Evolutionary conservation across 371 early-diverging fungal species (phyloP).

Genomic region (Mycotypha africana): DNA sequence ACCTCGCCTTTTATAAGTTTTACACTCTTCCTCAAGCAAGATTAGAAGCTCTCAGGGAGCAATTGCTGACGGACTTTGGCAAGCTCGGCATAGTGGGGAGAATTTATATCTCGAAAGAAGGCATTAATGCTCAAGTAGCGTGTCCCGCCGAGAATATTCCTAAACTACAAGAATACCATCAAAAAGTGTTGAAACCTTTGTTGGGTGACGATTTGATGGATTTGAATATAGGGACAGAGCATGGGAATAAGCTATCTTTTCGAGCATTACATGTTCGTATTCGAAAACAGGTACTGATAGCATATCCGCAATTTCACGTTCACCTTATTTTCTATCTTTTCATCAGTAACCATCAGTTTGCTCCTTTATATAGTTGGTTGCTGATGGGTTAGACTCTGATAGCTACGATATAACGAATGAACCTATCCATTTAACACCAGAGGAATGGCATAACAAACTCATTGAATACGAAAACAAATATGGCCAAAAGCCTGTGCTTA

Average conservation of each 20-base stretch:
- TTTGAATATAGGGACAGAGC: slow-evolving; percentile 69
- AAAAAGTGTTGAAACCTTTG: slow-evolving; percentile 17
- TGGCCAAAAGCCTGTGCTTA: slow-evolving; percentile 48
- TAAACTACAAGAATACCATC: slow-evolving; percentile 33
- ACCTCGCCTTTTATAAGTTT: slow-evolving; percentile 73
- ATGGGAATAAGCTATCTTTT: slow-evolving; percentile 53
- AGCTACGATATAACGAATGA: slow-evolving; percentile 55
- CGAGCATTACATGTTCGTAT: slow-evolving; percentile 69
- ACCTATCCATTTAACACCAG: slow-evolving; percentile 66
- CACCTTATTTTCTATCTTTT: too few relatives aligned
- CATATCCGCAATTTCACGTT: too few relatives aligned
- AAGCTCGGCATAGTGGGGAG: slow-evolving; percentile 63
- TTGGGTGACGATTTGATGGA: slow-evolving; percentile 41
- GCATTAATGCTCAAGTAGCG: slow-evolving; percentile 82
- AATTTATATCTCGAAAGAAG: slow-evolving; percentile 74
- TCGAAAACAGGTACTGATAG: slow-evolving; percentile 60
- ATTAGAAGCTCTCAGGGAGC: slow-evolving; percentile 42
- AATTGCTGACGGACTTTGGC: slow-evolving; percentile 42
- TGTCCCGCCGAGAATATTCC: slow-evolving; percentile 51
- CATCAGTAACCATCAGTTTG: too few relatives aligned
- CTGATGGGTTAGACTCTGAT: slow-evolving; percentile 50
- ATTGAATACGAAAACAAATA: slow-evolving; percentile 26
- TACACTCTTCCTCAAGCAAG: slow-evolving; percentile 32
- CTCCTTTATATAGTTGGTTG: slow-evolving; percentile 51
- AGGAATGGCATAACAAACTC: slow-evolving; percentile 59